phyloP scores from a whole-genome alignment of 768 basidiomycete genomes.

The Filobasidium floriforme region DNA sequence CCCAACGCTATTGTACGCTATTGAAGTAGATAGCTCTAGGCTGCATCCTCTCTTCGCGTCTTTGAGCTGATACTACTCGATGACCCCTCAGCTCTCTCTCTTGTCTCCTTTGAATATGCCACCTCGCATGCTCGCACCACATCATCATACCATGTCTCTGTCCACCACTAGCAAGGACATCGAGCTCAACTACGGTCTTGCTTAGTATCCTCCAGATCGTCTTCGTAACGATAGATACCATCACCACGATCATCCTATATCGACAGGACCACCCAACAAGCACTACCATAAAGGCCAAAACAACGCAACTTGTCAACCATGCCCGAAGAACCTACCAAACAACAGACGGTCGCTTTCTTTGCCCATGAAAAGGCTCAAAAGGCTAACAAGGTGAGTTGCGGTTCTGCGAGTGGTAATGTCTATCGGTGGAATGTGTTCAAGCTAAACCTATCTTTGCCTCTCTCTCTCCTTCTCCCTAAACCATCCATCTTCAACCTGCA shows the following conservation, averaged over 20 bases:
- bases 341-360: conserved; percentile 81
- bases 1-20: too few relatives aligned
- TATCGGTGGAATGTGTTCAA: background rate
- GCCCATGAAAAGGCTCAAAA: conserved; percentile 73
- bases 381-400: conserved; percentile 54
- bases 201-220: background rate
- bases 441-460: background rate
- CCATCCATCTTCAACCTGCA: conserved; percentile 34
- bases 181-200: background rate
- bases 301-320: background rate
- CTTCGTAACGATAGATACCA: background rate
- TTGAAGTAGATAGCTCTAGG: too few relatives aligned
- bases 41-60: too few relatives aligned
- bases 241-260: too few relatives aligned
- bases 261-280: too few relatives aligned
- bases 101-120: too few relatives aligned
- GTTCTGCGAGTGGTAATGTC: background rate
- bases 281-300: background rate
- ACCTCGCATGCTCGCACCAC: too few relatives aligned
- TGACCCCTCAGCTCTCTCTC: too few relatives aligned
- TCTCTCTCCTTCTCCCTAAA: background rate
- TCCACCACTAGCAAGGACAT: background rate
- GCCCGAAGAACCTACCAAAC: conserved; percentile 50
- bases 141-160: too few relatives aligned
- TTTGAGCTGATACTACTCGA: too few relatives aligned